Base-by-base conservation (phyloP, 2,329 filamentous ascomycete genomes). In the Apiospora pterosperma region DNA sequence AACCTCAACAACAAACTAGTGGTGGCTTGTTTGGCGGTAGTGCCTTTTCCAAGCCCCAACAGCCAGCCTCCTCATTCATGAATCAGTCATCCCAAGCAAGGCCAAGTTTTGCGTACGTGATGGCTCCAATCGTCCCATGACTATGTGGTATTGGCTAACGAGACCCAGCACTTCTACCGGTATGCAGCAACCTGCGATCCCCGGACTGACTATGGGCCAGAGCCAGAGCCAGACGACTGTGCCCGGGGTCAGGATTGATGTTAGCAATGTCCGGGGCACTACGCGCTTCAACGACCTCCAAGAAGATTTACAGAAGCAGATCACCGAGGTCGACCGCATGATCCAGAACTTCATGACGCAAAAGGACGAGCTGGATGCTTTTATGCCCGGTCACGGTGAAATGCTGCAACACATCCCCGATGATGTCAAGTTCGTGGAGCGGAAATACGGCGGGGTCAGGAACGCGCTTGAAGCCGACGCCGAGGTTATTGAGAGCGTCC, bases 261-360 rank as follows among this genome's bases (percentile, higher is more conserved):
- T 92, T 62, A 87, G 87, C 70, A 92, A 92, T 74, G 82, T 98
- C 66, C 88, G 93, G 62, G 90, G 91, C 19, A 97, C 94, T 0
- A 97, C 93, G 4, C 92, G 96, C 67, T 97, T 96, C 81, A 92
- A 93, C 74, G 95, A 97, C 76, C 89, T 97, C 34, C 88, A 92
- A 66, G 91, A 95, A 69, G 88, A 92, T 36, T 82, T 97, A 19
- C 93, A 97, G 74, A 87, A 88, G 67, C 81, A 92, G 69, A 91
- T 99, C 67, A 88, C 92, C 67, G 79, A 84, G 11, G 88, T 97
- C 68, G 95, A 99, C 77, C 86, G 87, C 65, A 88, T 90, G 68
- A 95, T 99, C 70, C 87, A 92, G 71, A 84, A 85, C 63, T 93
- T 96, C 74, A 93, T 97, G 72, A 84, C 85, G 65, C 90, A 90